Conservation (phyloP, 306 rosid species). For the Sophora flavescens region DNA sequence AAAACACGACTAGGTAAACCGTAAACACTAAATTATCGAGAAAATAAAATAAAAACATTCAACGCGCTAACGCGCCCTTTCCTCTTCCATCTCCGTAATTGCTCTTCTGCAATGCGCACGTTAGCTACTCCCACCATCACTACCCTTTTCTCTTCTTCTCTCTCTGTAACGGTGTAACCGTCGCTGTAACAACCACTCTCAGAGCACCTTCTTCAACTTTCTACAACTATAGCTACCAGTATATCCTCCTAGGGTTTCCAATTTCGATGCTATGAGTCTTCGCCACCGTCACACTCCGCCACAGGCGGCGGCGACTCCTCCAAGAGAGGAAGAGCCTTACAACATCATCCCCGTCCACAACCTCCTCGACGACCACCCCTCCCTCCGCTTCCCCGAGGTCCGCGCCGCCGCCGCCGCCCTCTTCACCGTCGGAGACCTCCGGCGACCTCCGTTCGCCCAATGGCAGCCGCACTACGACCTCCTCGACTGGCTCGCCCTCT, state of each 20-base stretch:
- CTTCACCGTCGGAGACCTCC: constrained; percentile 72
- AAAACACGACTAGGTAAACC: background rate
- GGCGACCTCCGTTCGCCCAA: constrained; percentile 71
- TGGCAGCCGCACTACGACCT: constrained; percentile 82
- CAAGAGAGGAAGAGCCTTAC: constrained; percentile 62
- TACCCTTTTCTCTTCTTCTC: background rate
- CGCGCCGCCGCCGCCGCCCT: constrained; percentile 85
- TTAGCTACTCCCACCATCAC: constrained; percentile 22
- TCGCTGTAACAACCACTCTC: background rate
- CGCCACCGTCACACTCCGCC: constrained; percentile 51
- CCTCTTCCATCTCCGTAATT: constrained; percentile 8
- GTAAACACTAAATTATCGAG: background rate
- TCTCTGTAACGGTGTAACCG: constrained; percentile 33
- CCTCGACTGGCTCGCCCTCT: constrained; percentile 89
- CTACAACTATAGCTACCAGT: background rate
- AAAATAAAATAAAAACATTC: background rate
- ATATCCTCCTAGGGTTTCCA: constrained; percentile 35
- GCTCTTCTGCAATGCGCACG: constrained; percentile 36
- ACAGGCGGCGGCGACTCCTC: background rate
- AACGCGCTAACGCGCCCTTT: constrained; percentile 38
- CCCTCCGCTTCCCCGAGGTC: constrained; percentile 88
- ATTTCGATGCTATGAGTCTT: constrained; percentile 55
- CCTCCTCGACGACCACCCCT: constrained; percentile 92
- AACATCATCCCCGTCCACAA: constrained; percentile 88
- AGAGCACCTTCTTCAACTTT: constrained; percentile 7